Conservation (phyloP, 1,139 yeast species). For the Geotrichum klebahnii region DNA sequence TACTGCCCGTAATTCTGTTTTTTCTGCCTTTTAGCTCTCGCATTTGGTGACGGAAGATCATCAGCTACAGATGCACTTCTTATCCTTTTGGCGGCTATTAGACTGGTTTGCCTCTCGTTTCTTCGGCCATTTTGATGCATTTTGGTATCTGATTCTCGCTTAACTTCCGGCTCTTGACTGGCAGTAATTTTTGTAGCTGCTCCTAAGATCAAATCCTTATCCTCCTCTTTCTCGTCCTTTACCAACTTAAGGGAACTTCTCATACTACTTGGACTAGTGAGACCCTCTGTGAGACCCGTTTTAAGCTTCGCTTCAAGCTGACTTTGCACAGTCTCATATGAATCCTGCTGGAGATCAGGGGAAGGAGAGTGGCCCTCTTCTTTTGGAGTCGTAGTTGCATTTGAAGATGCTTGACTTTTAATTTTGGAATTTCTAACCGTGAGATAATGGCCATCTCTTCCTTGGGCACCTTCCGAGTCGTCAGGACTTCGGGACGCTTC, state of each 20-base stretch:
- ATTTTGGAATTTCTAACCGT: slow-evolving; percentile 5
- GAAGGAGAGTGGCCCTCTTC: slow-evolving; percentile 10
- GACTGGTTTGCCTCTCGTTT: slow-evolving; percentile 5
- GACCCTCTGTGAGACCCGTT: slow-evolving; percentile 40
- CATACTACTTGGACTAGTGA: slow-evolving; percentile 41
- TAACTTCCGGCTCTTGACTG: slow-evolving; percentile 4
- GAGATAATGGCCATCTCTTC: not conserved
- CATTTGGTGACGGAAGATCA: slow-evolving; percentile 5
- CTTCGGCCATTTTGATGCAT: slow-evolving; percentile 1
- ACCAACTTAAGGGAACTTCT: slow-evolving; percentile 31
- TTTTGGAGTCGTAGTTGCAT: slow-evolving; percentile 2
- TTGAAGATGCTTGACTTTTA: slow-evolving; percentile 15
- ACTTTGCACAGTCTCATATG: not conserved
- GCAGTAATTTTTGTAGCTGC: not conserved
- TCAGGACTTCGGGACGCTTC: slow-evolving; percentile 23
- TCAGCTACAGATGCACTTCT: slow-evolving; percentile 6
- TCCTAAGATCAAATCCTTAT: slow-evolving; percentile 7
- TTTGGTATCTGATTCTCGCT: slow-evolving; percentile 1
- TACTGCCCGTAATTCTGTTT: slow-evolving; percentile 5
- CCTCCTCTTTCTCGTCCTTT: slow-evolving; percentile 7
- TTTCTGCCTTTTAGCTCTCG: slow-evolving; percentile 14
- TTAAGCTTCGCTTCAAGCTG: slow-evolving; percentile 31
- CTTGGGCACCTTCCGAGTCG: slow-evolving; percentile 13
- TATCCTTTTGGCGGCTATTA: slow-evolving; percentile 11
- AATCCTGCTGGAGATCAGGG: slow-evolving; percentile 8